These are phyloP conservation scores for Metrosideros polymorpha DNA, from an alignment of 441 rosid species.

Conservation along the genomic window DNA sequence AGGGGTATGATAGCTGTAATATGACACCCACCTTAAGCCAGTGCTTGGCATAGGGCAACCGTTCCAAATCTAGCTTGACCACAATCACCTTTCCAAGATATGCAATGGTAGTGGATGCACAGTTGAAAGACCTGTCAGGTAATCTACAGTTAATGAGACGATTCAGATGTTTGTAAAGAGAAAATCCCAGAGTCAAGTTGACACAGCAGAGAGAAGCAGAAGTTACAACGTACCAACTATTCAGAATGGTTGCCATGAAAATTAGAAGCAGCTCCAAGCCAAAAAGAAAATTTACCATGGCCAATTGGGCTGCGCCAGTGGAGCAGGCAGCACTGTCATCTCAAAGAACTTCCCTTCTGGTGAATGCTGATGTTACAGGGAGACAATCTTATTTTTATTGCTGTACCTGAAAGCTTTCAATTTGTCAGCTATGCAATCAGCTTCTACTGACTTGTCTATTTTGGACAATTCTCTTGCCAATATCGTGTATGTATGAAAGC, in stretches of 20 bases:
- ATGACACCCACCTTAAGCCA: neutral
- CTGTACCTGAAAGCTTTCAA: conserved; percentile 7
- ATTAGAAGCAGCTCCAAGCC: neutral
- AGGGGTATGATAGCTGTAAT: neutral
- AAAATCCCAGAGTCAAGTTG: neutral
- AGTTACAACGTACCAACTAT: neutral
- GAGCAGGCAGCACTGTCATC: neutral
- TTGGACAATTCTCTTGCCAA: conserved; percentile 38
- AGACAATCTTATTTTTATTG: neutral
- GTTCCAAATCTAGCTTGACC: neutral
- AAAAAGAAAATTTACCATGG: neutral
- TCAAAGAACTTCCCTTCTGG: neutral
- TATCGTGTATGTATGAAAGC: conserved; percentile 20
- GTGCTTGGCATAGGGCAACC: neutral
- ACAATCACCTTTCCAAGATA: neutral
- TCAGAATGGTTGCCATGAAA: neutral
- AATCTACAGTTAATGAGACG: neutral
- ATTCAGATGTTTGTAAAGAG: neutral
- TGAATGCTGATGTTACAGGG: neutral
- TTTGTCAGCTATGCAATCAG: conserved; percentile 7
- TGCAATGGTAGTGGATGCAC: neutral
- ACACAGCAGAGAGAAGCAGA: neutral
- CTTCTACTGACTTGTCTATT: conserved; percentile 19
- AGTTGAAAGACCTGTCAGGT: neutral
- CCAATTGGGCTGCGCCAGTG: neutral